Base-by-base conservation (phyloP, 805 yeast species). In the Isabelozyma rhagii region DNA sequence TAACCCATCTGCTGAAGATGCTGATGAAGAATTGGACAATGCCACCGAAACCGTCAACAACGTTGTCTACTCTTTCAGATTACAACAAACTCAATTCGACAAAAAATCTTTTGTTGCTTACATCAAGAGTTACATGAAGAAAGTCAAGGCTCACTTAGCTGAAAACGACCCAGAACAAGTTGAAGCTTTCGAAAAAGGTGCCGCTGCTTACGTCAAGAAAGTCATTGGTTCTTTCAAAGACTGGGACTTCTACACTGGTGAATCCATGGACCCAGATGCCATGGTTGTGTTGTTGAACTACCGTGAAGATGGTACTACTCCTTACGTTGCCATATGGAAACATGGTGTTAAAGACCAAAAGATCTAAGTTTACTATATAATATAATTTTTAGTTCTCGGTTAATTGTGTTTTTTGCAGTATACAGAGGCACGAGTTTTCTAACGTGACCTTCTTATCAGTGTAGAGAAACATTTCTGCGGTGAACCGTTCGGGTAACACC, bases 181-280 rank as follows among this genome's bases (percentile, higher is more conserved):
- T 64, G 85, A 87, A 69, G 77, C 74, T 60, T 94, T 94, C 77
- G 97, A 93, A 85, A 93, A 94, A 83, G 98, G 98, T 75, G 99
- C 99, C 65, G 82, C 85, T 64, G 77, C 89, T 64, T 94, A 92
- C 84, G 96, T 89, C 78, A 94, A 94, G 89, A 94, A 94, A 84
- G 87, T 94, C 61, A 75, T 94, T 67, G 87, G 85, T 68, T 87
- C 92, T 77, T 94, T 94, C 94, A 87, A 87, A 72, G 99, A 94
- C 85, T 94, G 96, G 96, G 99, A 94, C 73, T 94, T 94, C 84
- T 94, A 78, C 92, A 93, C 97, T 63, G 98, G 99, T 83, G 98
- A 93, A 82, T 88, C 97, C 72, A 94, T 94, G 99, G 97, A 94
- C 85, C 99, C 99, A 75, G 99, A 94, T 78, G 99, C 87, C 64